phyloP scores from a whole-genome alignment of 2,329 filamentous ascomycete genomes.

The Fusarium stilboides region DNA sequence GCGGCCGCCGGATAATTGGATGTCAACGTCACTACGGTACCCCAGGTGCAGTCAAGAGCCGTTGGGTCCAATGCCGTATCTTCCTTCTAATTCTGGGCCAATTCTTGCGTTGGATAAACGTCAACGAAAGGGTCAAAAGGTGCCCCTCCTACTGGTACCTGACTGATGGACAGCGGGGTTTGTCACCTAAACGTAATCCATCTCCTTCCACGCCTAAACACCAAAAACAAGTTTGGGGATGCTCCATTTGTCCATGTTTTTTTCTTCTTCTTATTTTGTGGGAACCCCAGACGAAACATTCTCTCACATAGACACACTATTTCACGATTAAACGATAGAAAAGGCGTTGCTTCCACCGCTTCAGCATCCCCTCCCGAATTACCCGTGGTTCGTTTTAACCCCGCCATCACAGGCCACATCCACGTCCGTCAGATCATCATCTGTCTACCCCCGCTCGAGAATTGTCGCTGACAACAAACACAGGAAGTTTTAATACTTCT shows the following conservation, averaged over 20 bases:
- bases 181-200: constrained; percentile 41
- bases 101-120: constrained; percentile 8
- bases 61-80: neutral
- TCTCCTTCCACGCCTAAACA: constrained; percentile 29
- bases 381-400: constrained; percentile 16
- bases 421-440: constrained; percentile 39
- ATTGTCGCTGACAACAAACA: constrained; percentile 2
- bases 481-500: neutral
- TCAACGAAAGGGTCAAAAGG: constrained; percentile 2
- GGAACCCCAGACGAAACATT: neutral
- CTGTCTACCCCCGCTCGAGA: neutral
- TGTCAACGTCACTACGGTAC: neutral
- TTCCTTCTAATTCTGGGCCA: neutral
- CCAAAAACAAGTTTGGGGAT: constrained; percentile 32
- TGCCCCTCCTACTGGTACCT: constrained; percentile 21
- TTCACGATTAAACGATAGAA: neutral
- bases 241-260: constrained; percentile 6
- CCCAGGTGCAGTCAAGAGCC: neutral
- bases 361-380: neutral
- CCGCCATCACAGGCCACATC: constrained; percentile 17
- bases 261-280: neutral
- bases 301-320: neutral
- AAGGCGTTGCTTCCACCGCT: neutral
- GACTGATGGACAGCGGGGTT: constrained; percentile 34
- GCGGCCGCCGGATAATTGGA: constrained; percentile 6